Base-by-base conservation (phyloP, 2,329 filamentous ascomycete genomes). In the Alternaria novae-zelandiae region DNA sequence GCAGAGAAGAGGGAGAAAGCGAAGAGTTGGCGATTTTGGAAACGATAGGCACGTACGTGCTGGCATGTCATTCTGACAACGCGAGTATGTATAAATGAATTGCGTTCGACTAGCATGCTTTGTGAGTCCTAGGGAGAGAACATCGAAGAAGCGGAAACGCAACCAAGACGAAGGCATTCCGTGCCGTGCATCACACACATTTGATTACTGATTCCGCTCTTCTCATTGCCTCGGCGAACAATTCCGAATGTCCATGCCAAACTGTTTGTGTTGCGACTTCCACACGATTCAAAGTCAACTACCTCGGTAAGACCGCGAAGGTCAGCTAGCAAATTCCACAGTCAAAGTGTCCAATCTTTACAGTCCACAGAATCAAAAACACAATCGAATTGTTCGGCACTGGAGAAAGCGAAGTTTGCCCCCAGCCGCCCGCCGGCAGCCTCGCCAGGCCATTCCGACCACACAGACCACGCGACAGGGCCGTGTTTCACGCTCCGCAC, bases 21-120 rank as follows among this genome's bases (percentile, higher is more conserved):
- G 4, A 60, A 44, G 21, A 55, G 61, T 15, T 68, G 63, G 70
- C 65, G 43, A 26, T 68, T 71, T 32, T 73, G 69, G 69, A 56
- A 61, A 23, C 45, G 61, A 1, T 41, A 41, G 36, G 8, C 36
- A 41, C 15, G 13, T n/a, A 36, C 13, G 32, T 36, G 32, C 1
- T 36, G 30, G 28, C 28, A 30, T 30, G 3, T 30, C 28, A 7
- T 30, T 30, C 4, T 30, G 5, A 30, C 28, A 30, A 30, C 28
- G 28, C 28, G 28, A 30, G 28, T 30, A 30, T 30, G 7, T 30
- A 2, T 13, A 13, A 2, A 32, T 30, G 2, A 36, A 36, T 36
- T 8, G 30, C 13, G 2, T 36, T 36, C 3, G 30, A 36, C 4
- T 36, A 5, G 1, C 4, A 8, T 15, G 30, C 4, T n/a, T 4